Evolutionary conservation across 805 yeast species (phyloP), one percentile per base, ranked within the genome.

Genomic region (Vanderwaltozyma tropicalis): DNA sequence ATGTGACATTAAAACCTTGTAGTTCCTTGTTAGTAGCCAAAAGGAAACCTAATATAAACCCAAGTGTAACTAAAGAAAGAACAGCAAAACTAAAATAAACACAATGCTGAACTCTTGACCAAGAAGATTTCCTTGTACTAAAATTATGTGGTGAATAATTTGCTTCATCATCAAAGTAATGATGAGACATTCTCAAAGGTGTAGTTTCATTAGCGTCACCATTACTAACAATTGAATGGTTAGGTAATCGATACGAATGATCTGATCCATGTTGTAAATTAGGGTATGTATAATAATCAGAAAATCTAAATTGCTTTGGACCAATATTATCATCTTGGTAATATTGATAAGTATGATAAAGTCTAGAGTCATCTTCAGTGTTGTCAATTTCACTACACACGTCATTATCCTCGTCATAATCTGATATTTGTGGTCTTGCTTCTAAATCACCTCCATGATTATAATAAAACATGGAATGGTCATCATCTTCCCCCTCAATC

Each of bases 1-100:
- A 63, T 2, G 65, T 56, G 9, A 88, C 72, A 16, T 71, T 62
- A 15, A 86, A 79, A 42, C 73, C 71, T 37, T 80, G 76, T 38
- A 89, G 63, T 40, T 89, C 96, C 48, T 85, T 86, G 15, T 86
- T 79, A 1, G 95, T 78, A 0, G 96, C 96, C 30, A 88, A 63
- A 2, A 87, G 62, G 52, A 88, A 84, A 0, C 97, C 97, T 50
- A 80, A 67, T 5, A 82, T 65, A 51, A 89, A 86, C 1, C 95
- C 95, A 22, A 81, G 56, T 1, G 77, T 64, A 10, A 84, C 58
- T n/a, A 85, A 65, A 12, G 71, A 55, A 13, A 74, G 46, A 11
- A 63, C 61, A 20, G 63, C 49, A 12, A 61, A 47, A 5, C 61
- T 49, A 32, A 64, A 53, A 39, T 62, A 63, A 21, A 66, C 37